phyloP scores from a whole-genome alignment of 306 rosid species.

The Ammopiptanthus mongolicus region DNA sequence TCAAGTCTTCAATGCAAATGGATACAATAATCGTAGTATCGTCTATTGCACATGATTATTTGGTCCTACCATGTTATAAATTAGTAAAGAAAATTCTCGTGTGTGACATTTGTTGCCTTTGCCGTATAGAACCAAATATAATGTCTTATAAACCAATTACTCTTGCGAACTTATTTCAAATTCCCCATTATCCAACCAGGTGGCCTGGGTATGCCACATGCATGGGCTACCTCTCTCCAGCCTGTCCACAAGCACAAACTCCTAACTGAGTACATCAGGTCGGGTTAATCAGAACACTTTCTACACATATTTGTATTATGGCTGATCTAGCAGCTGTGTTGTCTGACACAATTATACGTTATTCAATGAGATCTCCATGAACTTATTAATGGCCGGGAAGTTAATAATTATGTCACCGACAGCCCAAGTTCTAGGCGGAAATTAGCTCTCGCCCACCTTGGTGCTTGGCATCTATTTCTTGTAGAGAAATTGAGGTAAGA shows the following conservation, averaged over 20 bases:
- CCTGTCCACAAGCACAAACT: conserved; percentile 47
- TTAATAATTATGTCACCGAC: conserved; percentile 63
- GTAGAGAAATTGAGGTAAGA: conserved; percentile 11
- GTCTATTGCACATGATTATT: background rate
- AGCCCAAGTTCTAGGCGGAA: conserved; percentile 22
- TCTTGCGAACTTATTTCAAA: conserved; percentile 17
- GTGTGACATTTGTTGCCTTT: conserved; percentile 4
- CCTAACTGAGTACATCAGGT: conserved; percentile 31
- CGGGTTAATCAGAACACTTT: conserved; percentile 28
- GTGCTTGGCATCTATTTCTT: conserved; percentile 29
- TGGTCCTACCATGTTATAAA: conserved; percentile 8
- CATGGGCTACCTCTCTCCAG: conserved; percentile 43
- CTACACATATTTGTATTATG: conserved; percentile 11
- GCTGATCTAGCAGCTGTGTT: conserved; percentile 19
- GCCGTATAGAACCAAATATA: conserved; percentile 18
- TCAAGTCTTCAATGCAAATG: background rate
- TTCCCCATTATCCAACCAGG: conserved; percentile 22
- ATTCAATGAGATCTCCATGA: conserved; percentile 36
- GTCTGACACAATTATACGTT: conserved; percentile 28
- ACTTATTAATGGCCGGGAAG: conserved; percentile 31
- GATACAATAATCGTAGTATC: background rate
- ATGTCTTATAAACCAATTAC: background rate
- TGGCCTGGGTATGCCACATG: conserved; percentile 52
- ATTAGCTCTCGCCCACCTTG: conserved; percentile 1
- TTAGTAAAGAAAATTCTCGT: background rate